These are phyloP conservation scores for Coemansia sp. DNA, from an alignment of 192 early-diverging fungal genomes.

Conservation along the genomic window DNA sequence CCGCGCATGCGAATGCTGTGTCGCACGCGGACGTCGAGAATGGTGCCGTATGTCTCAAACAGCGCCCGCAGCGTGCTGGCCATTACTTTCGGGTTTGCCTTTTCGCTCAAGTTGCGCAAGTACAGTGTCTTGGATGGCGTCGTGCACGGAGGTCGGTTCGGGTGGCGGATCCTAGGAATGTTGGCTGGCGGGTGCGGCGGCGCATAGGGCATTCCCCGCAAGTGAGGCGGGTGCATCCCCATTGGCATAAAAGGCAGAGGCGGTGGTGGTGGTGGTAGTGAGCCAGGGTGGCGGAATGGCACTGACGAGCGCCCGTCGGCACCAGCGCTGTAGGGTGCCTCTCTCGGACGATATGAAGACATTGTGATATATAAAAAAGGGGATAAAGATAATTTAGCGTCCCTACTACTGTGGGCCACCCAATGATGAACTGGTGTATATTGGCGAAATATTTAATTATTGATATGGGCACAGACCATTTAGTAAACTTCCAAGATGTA, in stretches of 20 bases:
- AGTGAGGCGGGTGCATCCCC: constrained; percentile 14
- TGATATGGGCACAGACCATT: background rate
- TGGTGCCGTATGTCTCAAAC: constrained; percentile 83
- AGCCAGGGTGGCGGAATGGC: background rate
- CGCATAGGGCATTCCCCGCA: background rate
- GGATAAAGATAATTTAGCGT: too few relatives aligned
- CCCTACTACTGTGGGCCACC: too few relatives aligned
- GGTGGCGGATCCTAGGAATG: constrained; percentile 46
- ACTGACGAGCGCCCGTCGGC: constrained; percentile 6
- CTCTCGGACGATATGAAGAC: background rate
- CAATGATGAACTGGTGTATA: background rate
- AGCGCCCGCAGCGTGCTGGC: constrained; percentile 73
- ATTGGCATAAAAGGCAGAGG: constrained; percentile 15
- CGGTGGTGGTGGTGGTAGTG: constrained; percentile 7
- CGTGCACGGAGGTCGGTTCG: constrained; percentile 65
- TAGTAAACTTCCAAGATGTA: constrained; percentile 93
- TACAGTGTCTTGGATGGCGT: constrained; percentile 75
- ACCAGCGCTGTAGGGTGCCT: background rate
- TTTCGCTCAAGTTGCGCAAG: constrained; percentile 82
- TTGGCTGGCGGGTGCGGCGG: constrained; percentile 9
- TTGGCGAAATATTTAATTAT: background rate
- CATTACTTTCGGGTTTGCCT: constrained; percentile 69
- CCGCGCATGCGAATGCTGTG: constrained; percentile 84
- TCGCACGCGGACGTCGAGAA: constrained; percentile 82
- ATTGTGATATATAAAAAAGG: background rate